A percentile compares a stretch with the other conserved stretches of the same genome.
phyloP scores from a whole-genome alignment of 176 grass and related monocot genomes.

The Themeda triandra region DNA sequence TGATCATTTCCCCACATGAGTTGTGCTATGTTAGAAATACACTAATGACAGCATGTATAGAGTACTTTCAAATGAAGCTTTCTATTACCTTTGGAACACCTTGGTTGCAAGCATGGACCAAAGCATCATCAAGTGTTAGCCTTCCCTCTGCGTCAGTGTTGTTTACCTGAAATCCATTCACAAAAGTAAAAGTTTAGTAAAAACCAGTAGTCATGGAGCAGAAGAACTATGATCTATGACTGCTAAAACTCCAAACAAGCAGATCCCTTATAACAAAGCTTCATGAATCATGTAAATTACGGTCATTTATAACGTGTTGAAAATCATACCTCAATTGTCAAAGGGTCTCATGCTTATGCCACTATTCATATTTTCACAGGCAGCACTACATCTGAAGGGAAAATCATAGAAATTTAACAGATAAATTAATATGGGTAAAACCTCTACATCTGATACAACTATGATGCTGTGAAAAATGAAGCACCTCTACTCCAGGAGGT shows the following conservation, averaged over 20 bases:
- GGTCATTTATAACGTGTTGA: too few relatives aligned
- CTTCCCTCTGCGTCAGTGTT: slow-evolving; percentile 97
- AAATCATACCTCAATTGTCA: slow-evolving; percentile 81
- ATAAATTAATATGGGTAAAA: neutral
- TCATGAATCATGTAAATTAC: too few relatives aligned
- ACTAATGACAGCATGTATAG: neutral
- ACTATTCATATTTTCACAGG: slow-evolving; percentile 99
- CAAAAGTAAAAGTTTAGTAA: neutral
- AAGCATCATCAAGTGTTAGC: slow-evolving; percentile 93
- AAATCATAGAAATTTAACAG: neutral
- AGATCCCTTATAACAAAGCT: too few relatives aligned
- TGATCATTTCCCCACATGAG: too few relatives aligned
- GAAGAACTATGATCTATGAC: neutral
- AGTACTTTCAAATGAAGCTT: neutral
- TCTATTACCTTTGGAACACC: slow-evolving; percentile 89
- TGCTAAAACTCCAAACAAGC: neutral
- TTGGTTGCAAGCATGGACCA: slow-evolving; percentile 95
- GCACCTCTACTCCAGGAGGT: slow-evolving; percentile 91
- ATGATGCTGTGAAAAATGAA: neutral
- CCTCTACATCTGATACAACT: neutral
- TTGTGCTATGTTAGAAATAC: too few relatives aligned
- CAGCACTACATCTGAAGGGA: slow-evolving; percentile 58
- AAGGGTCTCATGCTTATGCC: slow-evolving; percentile 95
- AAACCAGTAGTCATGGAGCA: neutral
- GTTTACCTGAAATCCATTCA: slow-evolving; percentile 62